Percentiles rank a stretch among this genome's conserved stretches.
Conservation (phyloP, 2,329 filamentous ascomycete genomes). For the Monilinia vaccinii-corymbosi region DNA sequence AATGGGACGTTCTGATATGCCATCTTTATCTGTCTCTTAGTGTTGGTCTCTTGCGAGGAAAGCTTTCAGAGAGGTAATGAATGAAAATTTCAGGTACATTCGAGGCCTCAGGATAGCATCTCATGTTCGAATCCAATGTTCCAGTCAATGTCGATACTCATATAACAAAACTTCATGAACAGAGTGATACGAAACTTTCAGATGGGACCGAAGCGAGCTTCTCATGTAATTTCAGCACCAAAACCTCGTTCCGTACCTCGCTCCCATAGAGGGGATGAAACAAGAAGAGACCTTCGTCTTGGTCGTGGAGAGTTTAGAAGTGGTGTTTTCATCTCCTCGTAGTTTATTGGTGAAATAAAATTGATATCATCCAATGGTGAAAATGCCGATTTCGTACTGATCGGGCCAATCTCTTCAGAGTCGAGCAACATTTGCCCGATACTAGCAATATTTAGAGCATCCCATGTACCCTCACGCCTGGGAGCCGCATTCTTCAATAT, state of each 20-base stretch:
- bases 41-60: not conserved
- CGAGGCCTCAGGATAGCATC: no score
- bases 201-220: not conserved
- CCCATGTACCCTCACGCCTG: constrained; percentile 20
- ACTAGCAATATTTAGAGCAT: constrained; percentile 13
- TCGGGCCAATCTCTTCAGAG: constrained; percentile 5
- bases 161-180: not conserved
- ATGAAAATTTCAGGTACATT: no score
- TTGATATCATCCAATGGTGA: not conserved
- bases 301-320: not conserved
- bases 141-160: no score
- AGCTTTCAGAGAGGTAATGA: accelerated
- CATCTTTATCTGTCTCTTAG: not conserved
- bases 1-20: not conserved
- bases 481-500: constrained; percentile 12
- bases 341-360: not conserved
- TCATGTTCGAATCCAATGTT: not conserved
- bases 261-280: constrained; percentile 7
- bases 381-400: not conserved
- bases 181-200: not conserved
- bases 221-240: not conserved
- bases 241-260: not conserved
- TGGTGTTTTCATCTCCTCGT: constrained; percentile 2
- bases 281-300: constrained; percentile 8
- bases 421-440: constrained; percentile 12